These are phyloP conservation scores for Umbelopsis ramanniana DNA, from an alignment of 192 early-diverging fungal species.

Conservation along the genomic window DNA sequence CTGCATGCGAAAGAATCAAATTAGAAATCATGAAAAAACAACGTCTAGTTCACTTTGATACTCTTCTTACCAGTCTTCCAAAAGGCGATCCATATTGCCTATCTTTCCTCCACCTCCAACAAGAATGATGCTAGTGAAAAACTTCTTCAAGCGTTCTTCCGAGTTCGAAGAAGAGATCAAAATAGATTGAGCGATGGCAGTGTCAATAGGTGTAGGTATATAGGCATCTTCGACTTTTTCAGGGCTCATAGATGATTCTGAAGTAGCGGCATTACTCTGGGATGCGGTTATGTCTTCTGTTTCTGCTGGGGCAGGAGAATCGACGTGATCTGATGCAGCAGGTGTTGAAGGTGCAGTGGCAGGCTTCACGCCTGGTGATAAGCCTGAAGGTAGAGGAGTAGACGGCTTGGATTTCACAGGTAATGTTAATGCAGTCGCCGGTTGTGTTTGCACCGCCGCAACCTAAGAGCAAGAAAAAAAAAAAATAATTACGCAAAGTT, in stretches of 20 bases:
- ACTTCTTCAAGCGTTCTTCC: conserved; percentile 72
- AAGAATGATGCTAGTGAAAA: conserved; percentile 80
- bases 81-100: conserved; percentile 64
- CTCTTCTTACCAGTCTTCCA: conserved; percentile 61
- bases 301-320: neutral
- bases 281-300: neutral
- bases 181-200: conserved; percentile 73
- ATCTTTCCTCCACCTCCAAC: conserved; percentile 84
- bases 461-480: neutral
- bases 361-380: neutral
- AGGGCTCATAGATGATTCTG: conserved; percentile 4
- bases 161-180: conserved; percentile 54
- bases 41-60: neutral
- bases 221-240: neutral
- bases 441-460: neutral
- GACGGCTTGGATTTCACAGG: conserved; percentile 6
- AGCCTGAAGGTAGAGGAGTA: neutral
- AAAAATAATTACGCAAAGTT: neutral
- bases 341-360: conserved; percentile 7
- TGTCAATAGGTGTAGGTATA: conserved; percentile 58
- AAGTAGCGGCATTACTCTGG: neutral
- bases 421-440: neutral
- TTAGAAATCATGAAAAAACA: conserved; percentile 21
- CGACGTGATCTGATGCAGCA: neutral
- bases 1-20: conserved; percentile 28